Base-by-base conservation (phyloP, 1,139 yeast species). In the Sugiyamaella xylanicola region DNA sequence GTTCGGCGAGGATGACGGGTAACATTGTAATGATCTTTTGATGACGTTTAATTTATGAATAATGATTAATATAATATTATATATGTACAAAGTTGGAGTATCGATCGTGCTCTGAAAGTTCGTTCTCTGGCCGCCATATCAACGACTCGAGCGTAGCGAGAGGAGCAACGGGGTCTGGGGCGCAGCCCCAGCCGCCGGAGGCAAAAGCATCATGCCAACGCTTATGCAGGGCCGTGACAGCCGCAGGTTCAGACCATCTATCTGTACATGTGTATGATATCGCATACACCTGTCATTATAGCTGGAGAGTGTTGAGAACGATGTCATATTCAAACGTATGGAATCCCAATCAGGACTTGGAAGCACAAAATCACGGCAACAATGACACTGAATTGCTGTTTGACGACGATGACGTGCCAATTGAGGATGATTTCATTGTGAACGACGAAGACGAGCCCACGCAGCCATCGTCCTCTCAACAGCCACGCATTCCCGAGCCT, bases 311-410 rank as follows among this genome's bases (percentile, higher is more conserved):
- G 49, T 7, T 7, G n/a, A 8, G 5, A 20, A 32, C 4, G 35
- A 62, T 63, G 65, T 62, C 65, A 19, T 60, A 59, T 45, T 49
- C 61, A 25, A 59, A 60, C 35, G 59, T 61, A n/a, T 61, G 64
- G 61, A 54, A 56, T 22, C 54, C 52, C 21, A 50, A 53, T 20
- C 56, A 51, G 48, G 56, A 39, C 8, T 52, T 55, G 16, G 54
- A 41, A n/a, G 59, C 59, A 40, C 56, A 60, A 21, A 50, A 59
- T 7, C 58, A 60, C 17, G 57, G 61, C 20, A 58, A 57, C 39
- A 63, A 61, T 44, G 64, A 62, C 52, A 63, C 61, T 19, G 58
- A 51, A n/a, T 55, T 49, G 36, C 42, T 49, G 15, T n/a, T 13
- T 15, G 46, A 48, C 16, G 53, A 49, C 25, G 65, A 59, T 29